Percentiles rank a stretch among this genome's conserved stretches.
Conservation (phyloP, 345 rosid genomes). For the Raphanus raphanistrum region DNA sequence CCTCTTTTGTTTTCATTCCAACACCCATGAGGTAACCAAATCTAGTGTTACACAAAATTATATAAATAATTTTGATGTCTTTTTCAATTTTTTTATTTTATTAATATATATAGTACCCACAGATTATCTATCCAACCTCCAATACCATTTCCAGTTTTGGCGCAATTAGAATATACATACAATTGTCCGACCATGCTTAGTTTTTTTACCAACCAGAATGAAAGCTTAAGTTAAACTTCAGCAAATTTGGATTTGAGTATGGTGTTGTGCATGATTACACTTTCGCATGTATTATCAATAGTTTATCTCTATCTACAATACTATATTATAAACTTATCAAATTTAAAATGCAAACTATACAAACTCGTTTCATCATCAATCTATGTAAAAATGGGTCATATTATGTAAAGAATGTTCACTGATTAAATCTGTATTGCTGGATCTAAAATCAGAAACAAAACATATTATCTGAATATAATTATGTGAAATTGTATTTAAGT, state of each 20-base stretch:
- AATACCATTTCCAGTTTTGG: constrained; percentile 13
- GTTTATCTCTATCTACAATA: neutral
- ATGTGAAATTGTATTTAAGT: neutral
- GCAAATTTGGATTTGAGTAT: neutral
- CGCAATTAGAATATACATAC: neutral
- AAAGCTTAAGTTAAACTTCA: neutral
- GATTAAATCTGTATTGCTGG: neutral
- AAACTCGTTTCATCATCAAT: neutral
- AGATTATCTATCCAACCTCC: neutral
- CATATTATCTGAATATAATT: neutral
- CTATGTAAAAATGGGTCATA: neutral
- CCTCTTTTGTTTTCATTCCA: constrained; percentile 37
- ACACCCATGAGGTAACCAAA: constrained; percentile 34
- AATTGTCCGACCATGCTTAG: neutral
- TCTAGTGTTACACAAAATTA: constrained; percentile 30
- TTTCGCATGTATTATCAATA: neutral
- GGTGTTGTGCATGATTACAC: neutral
- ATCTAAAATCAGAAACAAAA: constrained; percentile 3
- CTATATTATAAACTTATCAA: neutral
- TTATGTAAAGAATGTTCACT: neutral
- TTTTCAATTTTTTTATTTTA: neutral
- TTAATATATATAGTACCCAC: constrained; percentile 10
- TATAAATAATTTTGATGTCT: neutral
- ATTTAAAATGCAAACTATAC: neutral
- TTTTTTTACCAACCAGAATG: neutral